Percentiles rank a stretch among this genome's conserved stretches.
Evolutionary conservation across 2,329 filamentous ascomycete species (phyloP).

Genomic region (Alternaria conjuncta): DNA sequence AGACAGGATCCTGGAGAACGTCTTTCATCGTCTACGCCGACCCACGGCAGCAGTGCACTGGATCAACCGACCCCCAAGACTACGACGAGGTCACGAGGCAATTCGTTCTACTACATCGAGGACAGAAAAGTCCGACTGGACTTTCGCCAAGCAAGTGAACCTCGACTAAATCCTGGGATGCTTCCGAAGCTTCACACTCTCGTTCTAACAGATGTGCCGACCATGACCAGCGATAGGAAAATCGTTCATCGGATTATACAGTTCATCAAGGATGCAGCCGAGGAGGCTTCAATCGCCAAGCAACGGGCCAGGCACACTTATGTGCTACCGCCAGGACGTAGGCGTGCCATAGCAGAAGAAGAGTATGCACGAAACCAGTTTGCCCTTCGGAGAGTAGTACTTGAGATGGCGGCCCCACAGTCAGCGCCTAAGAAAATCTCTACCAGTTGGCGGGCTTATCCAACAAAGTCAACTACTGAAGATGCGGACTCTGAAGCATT

Average conservation of each 20-base stretch:
- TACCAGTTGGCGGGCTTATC: slow-evolving; percentile 54
- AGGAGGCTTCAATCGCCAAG: slow-evolving; percentile 60
- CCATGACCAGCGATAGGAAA: slow-evolving; percentile 51
- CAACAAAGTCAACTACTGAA: slow-evolving; percentile 63
- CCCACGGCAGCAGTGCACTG: slow-evolving; percentile 2
- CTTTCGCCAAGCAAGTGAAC: slow-evolving; percentile 41
- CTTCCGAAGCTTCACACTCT: slow-evolving; percentile 62
- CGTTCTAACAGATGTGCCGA: slow-evolving; percentile 64
- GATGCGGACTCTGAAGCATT: slow-evolving; percentile 65
- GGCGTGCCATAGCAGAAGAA: slow-evolving; percentile 56
- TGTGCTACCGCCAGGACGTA: slow-evolving; percentile 63
- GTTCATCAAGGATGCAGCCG: slow-evolving; percentile 64
- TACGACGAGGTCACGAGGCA: slow-evolving; percentile 24
- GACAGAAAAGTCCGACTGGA: slow-evolving; percentile 39
- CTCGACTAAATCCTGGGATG: slow-evolving; percentile 60
- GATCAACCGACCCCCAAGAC: neutral
- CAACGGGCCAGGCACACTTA: slow-evolving; percentile 64
- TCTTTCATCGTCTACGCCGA: slow-evolving; percentile 22
- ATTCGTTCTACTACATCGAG: slow-evolving; percentile 34
- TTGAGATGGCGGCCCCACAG: slow-evolving; percentile 54
- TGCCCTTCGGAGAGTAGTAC: slow-evolving; percentile 60
- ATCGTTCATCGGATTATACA: slow-evolving; percentile 52
- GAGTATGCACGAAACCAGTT: slow-evolving; percentile 61
- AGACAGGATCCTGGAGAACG: neutral
- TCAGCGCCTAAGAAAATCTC: slow-evolving; percentile 44